phyloP scores from a whole-genome alignment of 2,329 filamentous ascomycete genomes.

The Cryoendolithus antarcticus region DNA sequence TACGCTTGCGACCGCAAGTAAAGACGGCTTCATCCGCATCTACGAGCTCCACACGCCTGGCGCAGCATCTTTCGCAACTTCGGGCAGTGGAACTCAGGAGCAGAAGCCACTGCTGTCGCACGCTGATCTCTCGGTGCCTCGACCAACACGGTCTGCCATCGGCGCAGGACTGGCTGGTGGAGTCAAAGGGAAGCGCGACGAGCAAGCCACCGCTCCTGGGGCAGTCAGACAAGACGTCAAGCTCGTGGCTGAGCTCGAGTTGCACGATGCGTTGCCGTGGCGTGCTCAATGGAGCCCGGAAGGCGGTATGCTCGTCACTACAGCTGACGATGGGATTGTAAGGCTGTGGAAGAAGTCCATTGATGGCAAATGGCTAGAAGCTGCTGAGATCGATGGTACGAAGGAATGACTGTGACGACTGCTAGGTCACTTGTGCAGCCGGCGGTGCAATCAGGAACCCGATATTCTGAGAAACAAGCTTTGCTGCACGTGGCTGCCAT shows the following conservation, averaged over 20 bases:
- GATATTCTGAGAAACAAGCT: too few species aligned
- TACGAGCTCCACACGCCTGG: slow-evolving; percentile 59
- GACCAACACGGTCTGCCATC: slow-evolving; percentile 37
- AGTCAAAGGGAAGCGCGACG: slow-evolving; percentile 38
- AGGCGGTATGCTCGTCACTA: slow-evolving; percentile 60
- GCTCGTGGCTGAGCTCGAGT: slow-evolving; percentile 55
- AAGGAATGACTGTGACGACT: slow-evolving; percentile 1
- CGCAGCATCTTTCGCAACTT: slow-evolving; percentile 36
- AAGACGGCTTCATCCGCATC: slow-evolving; percentile 82
- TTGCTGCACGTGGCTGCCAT: too few species aligned
- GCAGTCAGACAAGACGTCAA: slow-evolving; percentile 52
- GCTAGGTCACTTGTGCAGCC: too few species aligned
- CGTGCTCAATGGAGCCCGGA: slow-evolving; percentile 52
- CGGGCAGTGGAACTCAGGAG: slow-evolving; percentile 4
- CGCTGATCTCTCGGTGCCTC: slow-evolving; percentile 2
- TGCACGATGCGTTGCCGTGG: slow-evolving; percentile 62
- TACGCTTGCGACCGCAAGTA: slow-evolving; percentile 79
- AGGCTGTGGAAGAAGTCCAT: slow-evolving; percentile 38
- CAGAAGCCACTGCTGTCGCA: slow-evolving; percentile 1
- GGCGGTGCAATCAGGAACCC: too few species aligned
- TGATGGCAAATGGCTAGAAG: slow-evolving; percentile 37
- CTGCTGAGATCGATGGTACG: slow-evolving; percentile 33
- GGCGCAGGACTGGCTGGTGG: slow-evolving; percentile 39
- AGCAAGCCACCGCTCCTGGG: slow-evolving; percentile 45
- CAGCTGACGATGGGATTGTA: slow-evolving; percentile 59